Evolutionary conservation across 148 eudicot species (phyloP).

Genomic region (Camellia sinensis): DNA sequence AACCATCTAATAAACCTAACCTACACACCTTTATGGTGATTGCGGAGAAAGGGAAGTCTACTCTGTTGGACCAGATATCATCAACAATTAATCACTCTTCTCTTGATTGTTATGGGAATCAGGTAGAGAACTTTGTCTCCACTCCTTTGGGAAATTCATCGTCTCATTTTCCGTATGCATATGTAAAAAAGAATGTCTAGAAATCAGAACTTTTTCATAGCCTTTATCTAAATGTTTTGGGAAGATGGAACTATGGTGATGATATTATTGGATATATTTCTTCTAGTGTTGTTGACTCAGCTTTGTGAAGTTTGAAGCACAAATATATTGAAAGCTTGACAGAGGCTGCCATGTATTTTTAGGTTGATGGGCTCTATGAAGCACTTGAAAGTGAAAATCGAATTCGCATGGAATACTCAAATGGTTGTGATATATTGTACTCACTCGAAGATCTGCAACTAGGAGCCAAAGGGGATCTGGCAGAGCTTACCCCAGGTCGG

Average conservation of each 20-base stretch:
- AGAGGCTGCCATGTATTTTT: constrained; percentile 19
- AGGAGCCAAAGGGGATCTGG: constrained; percentile 67
- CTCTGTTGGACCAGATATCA: constrained; percentile 43
- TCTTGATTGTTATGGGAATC: constrained; percentile 37
- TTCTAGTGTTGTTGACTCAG: not conserved
- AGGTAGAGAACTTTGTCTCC: constrained; percentile 37
- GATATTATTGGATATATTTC: not conserved
- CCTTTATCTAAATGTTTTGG: not conserved
- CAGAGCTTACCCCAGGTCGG: constrained; percentile 63
- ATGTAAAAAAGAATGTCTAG: not conserved
- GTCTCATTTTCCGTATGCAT: not conserved
- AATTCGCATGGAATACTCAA: constrained; percentile 47
- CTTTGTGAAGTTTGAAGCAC: constrained; percentile 1
- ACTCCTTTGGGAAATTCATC: not conserved
- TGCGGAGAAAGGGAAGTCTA: constrained; percentile 57
- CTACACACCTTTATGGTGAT: constrained; percentile 77
- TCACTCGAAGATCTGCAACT: constrained; percentile 77
- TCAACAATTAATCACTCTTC: constrained; percentile 42
- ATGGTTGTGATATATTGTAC: constrained; percentile 55
- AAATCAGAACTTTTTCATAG: not conserved
- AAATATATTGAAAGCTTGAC: not conserved
- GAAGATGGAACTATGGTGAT: not conserved
- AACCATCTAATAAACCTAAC: constrained; percentile 43
- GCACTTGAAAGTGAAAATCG: constrained; percentile 72
- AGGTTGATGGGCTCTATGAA: constrained; percentile 63